A percentile compares a stretch with the other conserved stretches of the same genome.
These are phyloP conservation scores for Talaromyces pinophilus DNA, from an alignment of 2,329 filamentous ascomycete species.

Conservation along the genomic window DNA sequence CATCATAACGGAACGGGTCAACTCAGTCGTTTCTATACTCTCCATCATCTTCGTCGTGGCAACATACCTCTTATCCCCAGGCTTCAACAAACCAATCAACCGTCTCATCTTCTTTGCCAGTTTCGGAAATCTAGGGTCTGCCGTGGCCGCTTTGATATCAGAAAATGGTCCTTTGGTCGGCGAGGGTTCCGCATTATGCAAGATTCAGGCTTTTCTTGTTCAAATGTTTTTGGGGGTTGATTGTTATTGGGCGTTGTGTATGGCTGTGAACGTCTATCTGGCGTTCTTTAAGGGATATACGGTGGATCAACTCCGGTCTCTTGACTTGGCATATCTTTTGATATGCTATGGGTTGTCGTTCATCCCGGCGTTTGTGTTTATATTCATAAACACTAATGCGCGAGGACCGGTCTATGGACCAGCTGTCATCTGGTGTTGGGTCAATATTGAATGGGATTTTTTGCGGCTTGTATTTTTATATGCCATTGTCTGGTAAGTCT, in stretches of 20 bases:
- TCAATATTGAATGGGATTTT: conserved; percentile 63
- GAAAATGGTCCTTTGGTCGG: conserved; percentile 54
- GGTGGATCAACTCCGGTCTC: conserved; percentile 58
- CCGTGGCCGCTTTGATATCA: conserved; percentile 71
- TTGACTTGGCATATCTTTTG: conserved; percentile 69
- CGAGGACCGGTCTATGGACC: conserved; percentile 66
- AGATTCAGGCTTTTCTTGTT: conserved; percentile 73
- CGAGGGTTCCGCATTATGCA: conserved; percentile 61
- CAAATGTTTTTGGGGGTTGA: conserved; percentile 66
- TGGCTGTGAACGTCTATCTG: conserved; percentile 77
- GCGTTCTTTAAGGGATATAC: conserved; percentile 73
- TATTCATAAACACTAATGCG: conserved; percentile 57
- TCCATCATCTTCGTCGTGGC: conserved; percentile 27
- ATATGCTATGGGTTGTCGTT: conserved; percentile 71
- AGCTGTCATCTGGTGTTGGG: conserved; percentile 77
- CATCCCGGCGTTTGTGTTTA: conserved; percentile 63
- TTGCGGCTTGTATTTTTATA: conserved; percentile 73
- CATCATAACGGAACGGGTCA: conserved; percentile 27
- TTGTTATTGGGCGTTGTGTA: conserved; percentile 71
- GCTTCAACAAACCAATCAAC: conserved; percentile 58
- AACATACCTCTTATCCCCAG: conserved; percentile 25
- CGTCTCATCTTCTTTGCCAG: conserved; percentile 76
- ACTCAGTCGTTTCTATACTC: conserved; percentile 28
- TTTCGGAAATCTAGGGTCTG: conserved; percentile 73
- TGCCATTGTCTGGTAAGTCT: conserved; percentile 34